Conservation (phyloP, 257 asterid species). For the Capsicum rhomboideum region DNA sequence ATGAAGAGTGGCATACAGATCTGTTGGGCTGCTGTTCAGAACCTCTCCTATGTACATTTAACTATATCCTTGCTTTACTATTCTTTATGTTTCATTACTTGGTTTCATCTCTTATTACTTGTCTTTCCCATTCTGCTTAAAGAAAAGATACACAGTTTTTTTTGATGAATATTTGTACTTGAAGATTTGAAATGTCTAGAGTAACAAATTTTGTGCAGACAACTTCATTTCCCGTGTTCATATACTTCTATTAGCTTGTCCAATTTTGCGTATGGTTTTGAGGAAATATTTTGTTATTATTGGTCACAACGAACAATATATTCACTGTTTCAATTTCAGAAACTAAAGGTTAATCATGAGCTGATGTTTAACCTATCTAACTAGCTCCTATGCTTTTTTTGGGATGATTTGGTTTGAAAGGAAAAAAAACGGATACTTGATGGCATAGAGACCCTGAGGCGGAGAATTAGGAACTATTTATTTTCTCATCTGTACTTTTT, state of each 20-base stretch:
- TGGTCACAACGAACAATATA: not conserved
- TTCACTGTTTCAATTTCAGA: not conserved
- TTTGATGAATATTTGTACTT: not conserved
- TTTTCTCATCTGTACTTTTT: not conserved
- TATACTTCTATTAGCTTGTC: not conserved
- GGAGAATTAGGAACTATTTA: not conserved
- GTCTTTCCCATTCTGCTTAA: not conserved
- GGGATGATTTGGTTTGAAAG: not conserved
- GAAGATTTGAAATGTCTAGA: not conserved
- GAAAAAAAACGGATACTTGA: not conserved
- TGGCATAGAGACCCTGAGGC: not conserved
- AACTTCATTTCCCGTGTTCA: not conserved
- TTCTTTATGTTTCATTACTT: not conserved
- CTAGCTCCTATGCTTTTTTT: not conserved
- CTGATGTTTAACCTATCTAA: not conserved
- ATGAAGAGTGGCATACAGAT: conserved; percentile 76
- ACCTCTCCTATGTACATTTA: conserved; percentile 71
- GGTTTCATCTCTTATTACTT: not conserved
- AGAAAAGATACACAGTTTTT: not conserved
- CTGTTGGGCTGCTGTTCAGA: conserved; percentile 89
- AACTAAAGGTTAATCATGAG: not conserved
- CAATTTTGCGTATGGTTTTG: not conserved
- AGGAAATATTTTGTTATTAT: not conserved
- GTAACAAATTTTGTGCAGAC: not conserved
- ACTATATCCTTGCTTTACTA: not conserved